A percentile compares a stretch with the other conserved stretches of the same genome.
phyloP scores from a whole-genome alignment of 2,329 filamentous ascomycete species.

The Colletotrichum sp. region DNA sequence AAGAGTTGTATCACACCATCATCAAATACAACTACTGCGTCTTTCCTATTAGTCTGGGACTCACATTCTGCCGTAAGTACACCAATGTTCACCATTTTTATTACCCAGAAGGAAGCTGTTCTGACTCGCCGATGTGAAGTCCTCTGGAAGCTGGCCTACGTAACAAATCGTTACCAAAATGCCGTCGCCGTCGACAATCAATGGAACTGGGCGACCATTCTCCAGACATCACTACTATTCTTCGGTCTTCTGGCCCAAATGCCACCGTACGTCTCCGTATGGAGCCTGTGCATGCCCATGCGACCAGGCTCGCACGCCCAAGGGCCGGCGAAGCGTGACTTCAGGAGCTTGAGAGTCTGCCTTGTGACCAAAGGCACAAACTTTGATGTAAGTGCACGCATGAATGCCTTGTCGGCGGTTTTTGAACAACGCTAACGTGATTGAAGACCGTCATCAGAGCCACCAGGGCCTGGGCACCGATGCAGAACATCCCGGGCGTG shows the following conservation, averaged over 20 bases:
- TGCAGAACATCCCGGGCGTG: neutral
- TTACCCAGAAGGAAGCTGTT: rapidly evolving
- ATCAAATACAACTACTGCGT: neutral
- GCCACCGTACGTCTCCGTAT: neutral
- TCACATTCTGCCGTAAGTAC: neutral
- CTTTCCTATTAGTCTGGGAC: neutral
- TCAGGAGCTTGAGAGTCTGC: neutral
- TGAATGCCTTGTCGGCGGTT: rapidly evolving
- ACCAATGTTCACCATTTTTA: rapidly evolving
- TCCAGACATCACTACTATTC: neutral
- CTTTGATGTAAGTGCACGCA: neutral
- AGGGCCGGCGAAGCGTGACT: neutral
- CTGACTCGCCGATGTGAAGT: neutral
- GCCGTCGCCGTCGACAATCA: neutral
- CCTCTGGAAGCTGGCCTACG: neutral
- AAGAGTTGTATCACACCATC: neutral
- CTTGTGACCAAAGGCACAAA: constrained; percentile 1
- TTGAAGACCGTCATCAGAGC: neutral
- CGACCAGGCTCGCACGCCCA: neutral
- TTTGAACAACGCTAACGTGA: neutral
- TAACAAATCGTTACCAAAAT: neutral
- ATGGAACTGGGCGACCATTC: neutral
- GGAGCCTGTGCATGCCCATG: neutral
- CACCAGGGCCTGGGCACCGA: neutral
- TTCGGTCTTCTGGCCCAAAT: neutral